Evolutionary conservation across 129 eudicot species (phyloP), one percentile per base, ranked within the genome.

Genomic region (Helianthus tuberosus): DNA sequence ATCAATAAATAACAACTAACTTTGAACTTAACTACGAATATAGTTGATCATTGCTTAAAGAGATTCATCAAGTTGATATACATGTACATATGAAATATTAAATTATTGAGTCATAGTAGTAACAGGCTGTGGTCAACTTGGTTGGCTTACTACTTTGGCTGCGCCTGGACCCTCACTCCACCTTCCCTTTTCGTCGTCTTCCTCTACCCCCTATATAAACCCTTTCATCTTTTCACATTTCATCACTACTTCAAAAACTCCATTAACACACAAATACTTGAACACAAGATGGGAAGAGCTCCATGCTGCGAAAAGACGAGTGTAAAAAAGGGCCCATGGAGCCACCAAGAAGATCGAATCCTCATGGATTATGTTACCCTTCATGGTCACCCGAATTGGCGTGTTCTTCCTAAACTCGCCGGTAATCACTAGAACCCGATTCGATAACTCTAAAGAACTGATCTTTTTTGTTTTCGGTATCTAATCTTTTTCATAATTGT

Each of bases 271-370:
- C 9, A 14, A 16, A 62, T 55, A 17, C 43, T 12, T 51, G 9
- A 14, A 57, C 60, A 75, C 51, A 77, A 80, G 64, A 5, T 87
- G 93, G 93, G 62, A 16, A 82, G 96, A 84, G 84, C 96, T 82
- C 96, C 96, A 1, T 89, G 96, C 62, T 89, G 96, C 39, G 89
- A 80, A 72, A 86, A 87, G 73, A 82, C 78, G 84, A 92, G 92
- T 20, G 63, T 89, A 87, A 89, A 89, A 83, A 89, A 78, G 80
- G 96, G 96, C 36, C 96, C 96, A 16, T 89, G 96, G 96, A 84
- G 88, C 6, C 82, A 67, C 5, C 84, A 89, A 52, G 96, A 89
- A 84, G 96, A 89, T 72, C 75, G 36, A 23, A 71, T 84, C 32
- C 83, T 89, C 23, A 53, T 86, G 49, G 66, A 77, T 66, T 83